A percentile compares a stretch with the other conserved stretches of the same genome.
phyloP scores from a whole-genome alignment of 169 alveolate species.

The Plasmodium adleri region DNA sequence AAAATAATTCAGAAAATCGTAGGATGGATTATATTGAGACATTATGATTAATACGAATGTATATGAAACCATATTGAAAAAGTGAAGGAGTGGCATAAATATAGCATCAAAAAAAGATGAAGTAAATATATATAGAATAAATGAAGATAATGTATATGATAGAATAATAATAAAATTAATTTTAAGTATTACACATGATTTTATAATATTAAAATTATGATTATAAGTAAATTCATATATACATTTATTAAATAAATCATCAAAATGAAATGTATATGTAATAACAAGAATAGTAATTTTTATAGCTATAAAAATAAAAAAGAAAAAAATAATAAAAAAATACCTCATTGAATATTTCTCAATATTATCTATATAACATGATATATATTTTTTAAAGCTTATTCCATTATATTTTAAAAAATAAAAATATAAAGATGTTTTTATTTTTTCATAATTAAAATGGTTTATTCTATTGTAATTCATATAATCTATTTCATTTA shows the following conservation, averaged over 20 bases:
- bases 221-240: conserved; percentile 33
- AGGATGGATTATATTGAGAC: conserved; percentile 27
- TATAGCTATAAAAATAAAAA: conserved; percentile 35
- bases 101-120: conserved; percentile 44
- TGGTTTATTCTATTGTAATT: conserved; percentile 7
- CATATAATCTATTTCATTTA: conserved; percentile 3
- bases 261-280: conserved; percentile 33
- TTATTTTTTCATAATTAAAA: conserved; percentile 22
- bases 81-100: conserved; percentile 27
- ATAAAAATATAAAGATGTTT: background rate
- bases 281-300: conserved; percentile 51
- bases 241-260: conserved; percentile 13
- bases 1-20: conserved; percentile 20
- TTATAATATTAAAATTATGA: background rate
- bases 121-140: conserved; percentile 10
- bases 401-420: conserved; percentile 49
- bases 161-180: conserved; percentile 26
- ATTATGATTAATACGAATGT: conserved; percentile 19
- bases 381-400: conserved; percentile 24
- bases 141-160: conserved; percentile 5
- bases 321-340: conserved; percentile 34
- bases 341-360: conserved; percentile 9
- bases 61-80: conserved; percentile 22
- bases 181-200: conserved; percentile 21
- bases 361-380: conserved; percentile 54